Evolutionary conservation across 352 stramenopile genomes (phyloP).

Genomic region (Aphanomyces astaci): DNA sequence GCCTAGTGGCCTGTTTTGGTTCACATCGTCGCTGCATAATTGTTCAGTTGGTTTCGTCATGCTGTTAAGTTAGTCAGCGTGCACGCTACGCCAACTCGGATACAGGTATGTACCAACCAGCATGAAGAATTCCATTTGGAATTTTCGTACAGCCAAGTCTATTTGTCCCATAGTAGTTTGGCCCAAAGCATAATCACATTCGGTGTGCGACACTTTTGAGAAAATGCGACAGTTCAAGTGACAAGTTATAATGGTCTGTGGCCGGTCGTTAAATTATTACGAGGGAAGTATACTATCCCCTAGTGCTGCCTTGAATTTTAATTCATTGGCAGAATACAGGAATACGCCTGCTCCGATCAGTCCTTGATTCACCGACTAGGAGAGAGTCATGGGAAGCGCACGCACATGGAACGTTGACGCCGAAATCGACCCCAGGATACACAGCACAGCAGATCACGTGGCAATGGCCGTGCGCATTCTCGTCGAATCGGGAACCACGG

Average conservation of each 20-base stretch:
- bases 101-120: too few species aligned
- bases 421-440: neutral
- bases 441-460: neutral
- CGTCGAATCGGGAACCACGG: neutral
- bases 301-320: too few species aligned
- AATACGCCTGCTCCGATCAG: neutral
- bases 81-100: too few species aligned
- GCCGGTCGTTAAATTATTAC: too few species aligned
- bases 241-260: neutral
- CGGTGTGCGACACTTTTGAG: neutral
- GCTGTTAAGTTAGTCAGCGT: too few species aligned
- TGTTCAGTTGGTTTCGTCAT: too few species aligned
- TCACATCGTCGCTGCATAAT: too few species aligned
- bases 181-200: neutral
- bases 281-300: too few species aligned
- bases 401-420: neutral
- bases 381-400: neutral
- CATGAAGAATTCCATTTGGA: too few species aligned
- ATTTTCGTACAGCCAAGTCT: too few species aligned
- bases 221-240: conserved; percentile 3
- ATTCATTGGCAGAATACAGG: too few species aligned
- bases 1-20: too few species aligned
- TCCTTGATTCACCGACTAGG: neutral
- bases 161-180: conserved; percentile 6
- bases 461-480: neutral